Evolutionary conservation across 2,329 filamentous ascomycete genomes (phyloP).

Genomic region (Claviceps spartinae): DNA sequence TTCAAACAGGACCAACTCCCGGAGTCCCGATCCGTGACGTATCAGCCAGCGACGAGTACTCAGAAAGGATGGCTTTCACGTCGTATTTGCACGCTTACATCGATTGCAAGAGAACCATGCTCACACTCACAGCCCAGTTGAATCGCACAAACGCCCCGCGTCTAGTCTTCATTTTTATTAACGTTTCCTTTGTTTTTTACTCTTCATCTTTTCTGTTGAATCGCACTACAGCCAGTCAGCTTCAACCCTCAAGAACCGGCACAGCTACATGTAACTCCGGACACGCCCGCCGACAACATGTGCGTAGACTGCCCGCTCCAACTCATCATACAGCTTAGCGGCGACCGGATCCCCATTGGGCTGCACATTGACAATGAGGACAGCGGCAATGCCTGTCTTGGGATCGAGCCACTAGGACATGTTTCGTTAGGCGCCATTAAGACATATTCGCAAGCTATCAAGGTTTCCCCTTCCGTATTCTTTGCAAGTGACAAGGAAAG

Average conservation of each 20-base stretch:
- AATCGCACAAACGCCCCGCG: too few relatives aligned
- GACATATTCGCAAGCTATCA: too few relatives aligned
- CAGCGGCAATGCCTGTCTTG: slow-evolving; percentile 25
- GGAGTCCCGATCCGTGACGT: too few relatives aligned
- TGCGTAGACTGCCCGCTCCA: slow-evolving; percentile 26
- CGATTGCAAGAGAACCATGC: too few relatives aligned
- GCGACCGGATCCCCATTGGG: slow-evolving; percentile 25
- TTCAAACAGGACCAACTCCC: too few relatives aligned
- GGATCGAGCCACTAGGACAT: slow-evolving; percentile 22
- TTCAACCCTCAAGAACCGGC: background rate
- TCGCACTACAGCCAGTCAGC: background rate
- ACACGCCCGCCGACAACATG: background rate
- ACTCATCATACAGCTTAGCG: slow-evolving; percentile 22
- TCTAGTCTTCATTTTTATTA: too few relatives aligned
- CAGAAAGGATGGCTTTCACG: too few relatives aligned
- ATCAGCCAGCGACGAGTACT: too few relatives aligned
- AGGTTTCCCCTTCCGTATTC: background rate
- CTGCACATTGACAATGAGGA: slow-evolving; percentile 24
- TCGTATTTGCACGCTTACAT: too few relatives aligned
- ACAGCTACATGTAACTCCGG: background rate
- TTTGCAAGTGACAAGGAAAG: background rate
- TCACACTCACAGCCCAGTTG: too few relatives aligned
- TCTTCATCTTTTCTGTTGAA: background rate
- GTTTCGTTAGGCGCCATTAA: too few relatives aligned
- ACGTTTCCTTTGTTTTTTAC: background rate